Base-by-base conservation (phyloP, 768 basidiomycete genomes). In the Lactifluus piperatus region DNA sequence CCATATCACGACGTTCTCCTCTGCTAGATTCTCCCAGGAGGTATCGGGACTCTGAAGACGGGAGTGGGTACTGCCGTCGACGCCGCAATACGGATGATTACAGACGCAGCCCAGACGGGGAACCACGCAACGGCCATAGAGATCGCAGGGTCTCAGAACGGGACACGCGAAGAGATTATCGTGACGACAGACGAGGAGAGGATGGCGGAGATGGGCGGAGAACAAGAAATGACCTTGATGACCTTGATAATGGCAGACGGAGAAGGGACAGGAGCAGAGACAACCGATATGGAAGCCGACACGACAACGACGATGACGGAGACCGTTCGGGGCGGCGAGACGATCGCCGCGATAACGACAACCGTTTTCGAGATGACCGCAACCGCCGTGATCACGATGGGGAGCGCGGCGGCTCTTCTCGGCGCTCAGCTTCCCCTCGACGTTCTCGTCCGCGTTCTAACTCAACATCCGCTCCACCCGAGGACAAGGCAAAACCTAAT, bases 401-500 rank as follows among this genome's bases (percentile, higher is more conserved):
- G 56, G 72, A 72, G 36, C 62, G 64, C 70, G 69, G 30, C 46
- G 67, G 62, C 66, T 73, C 64, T 74, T 61, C 68, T 20, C 74
- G 72, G 50, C 83, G 86, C 32, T 88, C 87, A 36, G 82, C 81
- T 3, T 88, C 86, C 7, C 85, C 83, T n/a, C 74, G 69, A 11
- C 62, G 64, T 20, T 39, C 72, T 47, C 36, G 37, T 52, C 54
- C 57, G 11, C 65, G 44, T 30, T 64, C 63, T 3, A 63, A 27
- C 20, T 60, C 80, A 29, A 67, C 64, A 4, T 78, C 81, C 1
- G 74, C 72, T 39, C 80, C 82, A 5, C 72, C 67, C 39, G 74
- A 75, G 48, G 79, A 80, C 66, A 88, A 88, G 68, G 74, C 81
- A 5, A 93, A 95, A 73, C 94, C 97, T 10, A 94, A 97, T 69